Base-by-base conservation (phyloP, 2,329 filamentous ascomycete species). In the Paecilomyces variotii region DNA sequence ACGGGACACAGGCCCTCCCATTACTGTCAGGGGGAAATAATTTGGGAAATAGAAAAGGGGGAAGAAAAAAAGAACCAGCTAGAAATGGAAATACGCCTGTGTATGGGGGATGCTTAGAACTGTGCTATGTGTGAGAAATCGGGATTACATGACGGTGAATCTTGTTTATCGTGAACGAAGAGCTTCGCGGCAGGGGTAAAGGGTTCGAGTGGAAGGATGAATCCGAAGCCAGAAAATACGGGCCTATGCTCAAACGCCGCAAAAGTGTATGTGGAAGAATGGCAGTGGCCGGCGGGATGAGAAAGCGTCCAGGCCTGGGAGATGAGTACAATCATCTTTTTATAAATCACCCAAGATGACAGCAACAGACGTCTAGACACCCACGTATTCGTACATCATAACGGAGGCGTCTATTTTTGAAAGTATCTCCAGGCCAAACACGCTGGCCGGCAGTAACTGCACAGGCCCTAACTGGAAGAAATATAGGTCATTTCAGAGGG, bases 121-220 rank as follows among this genome's bases (percentile, higher is more conserved):
- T 60, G 58, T 57, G 57, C 26, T 56, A 56, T 25, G 45, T 57
- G 51, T 56, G 56, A 60, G 60, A 60, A 55, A 64, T 62, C 56
- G 70, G 72, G 72, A 69, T 67, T 78, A 78, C 75, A 77, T 77
- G 75, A 78, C 63, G 72, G 75, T 76, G 75, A 74, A 77, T 78
- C 75, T 76, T 74, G 66, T 72, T 72, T 75, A 75, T 76, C 75
- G 68, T 76, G 65, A 72, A 66, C 62, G 59, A 63, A 59, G 62
- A 59, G 34, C 57, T 65, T 67, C 66, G 59, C 66, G 62, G 69
- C 68, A 66, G 56, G 58, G 64, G 59, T 32, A 56, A 52, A 51
- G 54, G 45, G 45, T 58, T 49, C 52, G 32, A 63, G 54, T 54
- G 57, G 56, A 61, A 60, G 58, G 56, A 55, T 58, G 60, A 39